These are phyloP conservation scores for Termitomyces sp. DNA, from an alignment of 768 basidiomycete species.

Conservation along the genomic window DNA sequence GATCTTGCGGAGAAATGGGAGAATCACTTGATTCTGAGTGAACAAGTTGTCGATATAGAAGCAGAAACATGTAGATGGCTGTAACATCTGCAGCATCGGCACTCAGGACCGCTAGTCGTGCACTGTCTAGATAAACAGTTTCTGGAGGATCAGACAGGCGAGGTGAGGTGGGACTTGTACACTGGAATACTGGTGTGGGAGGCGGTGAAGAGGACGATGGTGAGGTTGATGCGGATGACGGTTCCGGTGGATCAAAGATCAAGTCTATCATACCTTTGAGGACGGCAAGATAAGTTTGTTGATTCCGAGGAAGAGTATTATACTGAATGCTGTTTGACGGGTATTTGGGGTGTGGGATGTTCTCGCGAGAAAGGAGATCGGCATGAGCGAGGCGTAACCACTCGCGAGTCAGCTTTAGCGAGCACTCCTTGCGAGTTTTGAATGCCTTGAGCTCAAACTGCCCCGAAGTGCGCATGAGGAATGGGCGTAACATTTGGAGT, in stretches of 20 bases:
- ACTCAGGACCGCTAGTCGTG: constrained; percentile 59
- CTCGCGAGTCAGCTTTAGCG: constrained; percentile 50
- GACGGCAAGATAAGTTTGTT: constrained; percentile 49
- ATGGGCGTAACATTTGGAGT: constrained; percentile 88
- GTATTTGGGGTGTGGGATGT: constrained; percentile 39
- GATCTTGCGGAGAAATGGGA: constrained; percentile 19
- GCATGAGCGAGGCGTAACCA: constrained; percentile 59
- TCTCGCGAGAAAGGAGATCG: constrained; percentile 33
- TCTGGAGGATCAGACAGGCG: constrained; percentile 57
- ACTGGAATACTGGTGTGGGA: constrained; percentile 25
- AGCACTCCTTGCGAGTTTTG: constrained; percentile 49
- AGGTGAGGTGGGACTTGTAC: constrained; percentile 17
- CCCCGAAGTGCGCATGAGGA: constrained; percentile 73
- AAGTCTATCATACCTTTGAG: constrained; percentile 61
- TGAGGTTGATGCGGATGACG: constrained; percentile 26
- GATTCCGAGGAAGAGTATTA: constrained; percentile 40
- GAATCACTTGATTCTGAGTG: constrained; percentile 38
- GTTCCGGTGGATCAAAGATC: constrained; percentile 49
- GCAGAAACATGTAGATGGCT: constrained; percentile 72
- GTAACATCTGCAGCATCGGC: constrained; percentile 72
- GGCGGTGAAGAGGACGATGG: constrained; percentile 20
- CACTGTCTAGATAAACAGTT: constrained; percentile 74
- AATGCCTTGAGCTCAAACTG: constrained; percentile 79
- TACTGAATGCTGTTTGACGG: constrained; percentile 39
- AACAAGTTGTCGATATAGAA: constrained; percentile 75